A percentile compares a stretch with the other conserved stretches of the same genome.
Conservation (phyloP, 179 eudicot species). For the Amaranthus tricolor region DNA sequence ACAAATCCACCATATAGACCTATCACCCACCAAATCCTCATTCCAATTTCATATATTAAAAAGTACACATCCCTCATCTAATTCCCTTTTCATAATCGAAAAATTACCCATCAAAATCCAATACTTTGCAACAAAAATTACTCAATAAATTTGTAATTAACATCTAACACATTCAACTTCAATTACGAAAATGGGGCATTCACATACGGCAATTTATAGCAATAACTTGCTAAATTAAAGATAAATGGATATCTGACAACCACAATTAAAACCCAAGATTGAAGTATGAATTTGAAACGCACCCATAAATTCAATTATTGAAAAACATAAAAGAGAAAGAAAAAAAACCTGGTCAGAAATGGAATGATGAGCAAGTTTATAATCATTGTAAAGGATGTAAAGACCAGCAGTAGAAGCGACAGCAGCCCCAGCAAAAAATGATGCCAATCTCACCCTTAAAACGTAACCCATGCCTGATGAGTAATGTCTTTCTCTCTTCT, state of each 20-base stretch:
- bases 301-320: neutral
- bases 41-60: neutral
- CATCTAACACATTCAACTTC: neutral
- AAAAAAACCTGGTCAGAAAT: slow-evolving; percentile 65
- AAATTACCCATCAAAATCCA: neutral
- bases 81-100: neutral
- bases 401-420: slow-evolving; percentile 66
- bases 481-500: neutral
- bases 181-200: slow-evolving; percentile 1
- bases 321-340: neutral
- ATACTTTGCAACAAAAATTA: neutral
- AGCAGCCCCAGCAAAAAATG: slow-evolving; percentile 85
- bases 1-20: neutral
- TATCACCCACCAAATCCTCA: neutral
- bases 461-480: slow-evolving; percentile 60
- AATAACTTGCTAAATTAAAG: slow-evolving; percentile 6
- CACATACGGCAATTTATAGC: slow-evolving; percentile 2
- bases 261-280: neutral
- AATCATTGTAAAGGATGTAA: slow-evolving; percentile 70
- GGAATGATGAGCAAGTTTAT: slow-evolving; percentile 73
- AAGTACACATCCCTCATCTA: neutral
- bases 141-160: neutral
- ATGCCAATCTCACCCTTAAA: slow-evolving; percentile 67
- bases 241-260: neutral
- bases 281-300: neutral